A percentile compares a stretch with the other conserved stretches of the same genome.
Evolutionary conservation across 805 yeast genomes (phyloP).

Genomic region (Pichia pseudocactophila): DNA sequence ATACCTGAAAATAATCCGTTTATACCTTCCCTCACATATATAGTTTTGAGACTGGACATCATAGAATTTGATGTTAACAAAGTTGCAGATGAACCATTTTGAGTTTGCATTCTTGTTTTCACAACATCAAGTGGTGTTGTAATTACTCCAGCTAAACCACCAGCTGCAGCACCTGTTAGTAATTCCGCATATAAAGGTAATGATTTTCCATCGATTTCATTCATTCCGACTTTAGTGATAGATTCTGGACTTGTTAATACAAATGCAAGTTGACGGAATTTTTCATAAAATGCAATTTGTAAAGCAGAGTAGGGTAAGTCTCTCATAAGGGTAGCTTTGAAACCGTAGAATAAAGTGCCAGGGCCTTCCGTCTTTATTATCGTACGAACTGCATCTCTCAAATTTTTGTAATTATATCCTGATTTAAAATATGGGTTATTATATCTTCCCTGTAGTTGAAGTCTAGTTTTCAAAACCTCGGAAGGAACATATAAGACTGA

Average conservation of each 20-base stretch:
- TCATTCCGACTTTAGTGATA: neutral
- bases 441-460: conserved; percentile 84
- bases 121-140: conserved; percentile 92
- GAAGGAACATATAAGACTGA: conserved; percentile 89
- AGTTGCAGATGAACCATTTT: conserved; percentile 30
- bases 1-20: conserved; percentile 85
- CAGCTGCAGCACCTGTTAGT: conserved; percentile 89
- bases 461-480: conserved; percentile 86
- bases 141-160: conserved; percentile 80
- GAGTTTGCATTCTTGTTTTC: conserved; percentile 90
- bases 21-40: conserved; percentile 68
- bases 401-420: conserved; percentile 81
- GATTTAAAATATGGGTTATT: conserved; percentile 72
- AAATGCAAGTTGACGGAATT: conserved; percentile 57
- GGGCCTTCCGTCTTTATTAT: conserved; percentile 65
- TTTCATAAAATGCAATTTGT: conserved; percentile 93
- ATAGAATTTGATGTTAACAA: conserved; percentile 36
- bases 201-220: conserved; percentile 1
- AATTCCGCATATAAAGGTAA: conserved; percentile 57
- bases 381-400: conserved; percentile 58
- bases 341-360: conserved; percentile 75
- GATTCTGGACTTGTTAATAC: conserved; percentile 12
- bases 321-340: conserved; percentile 85
- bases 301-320: conserved; percentile 94
- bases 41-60: conserved; percentile 39